These are phyloP conservation scores for Calophaca sinica DNA, from an alignment of 306 rosid species.

Conservation along the genomic window DNA sequence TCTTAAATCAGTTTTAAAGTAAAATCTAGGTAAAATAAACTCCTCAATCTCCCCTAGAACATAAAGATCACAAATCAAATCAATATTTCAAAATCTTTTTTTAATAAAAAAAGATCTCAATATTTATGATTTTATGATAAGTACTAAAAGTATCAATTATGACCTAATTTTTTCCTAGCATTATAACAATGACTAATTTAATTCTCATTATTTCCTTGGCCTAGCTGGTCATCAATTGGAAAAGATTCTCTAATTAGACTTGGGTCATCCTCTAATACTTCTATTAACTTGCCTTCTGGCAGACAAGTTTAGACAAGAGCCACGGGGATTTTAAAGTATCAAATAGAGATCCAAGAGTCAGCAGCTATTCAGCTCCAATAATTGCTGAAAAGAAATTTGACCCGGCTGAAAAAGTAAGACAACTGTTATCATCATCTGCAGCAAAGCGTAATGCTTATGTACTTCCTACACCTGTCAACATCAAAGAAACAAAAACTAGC, in stretches of 20 bases:
- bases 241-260: constrained; percentile 25
- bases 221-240: constrained; percentile 17
- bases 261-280: constrained; percentile 37
- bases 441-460: constrained; percentile 74
- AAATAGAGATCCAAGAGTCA: constrained; percentile 61
- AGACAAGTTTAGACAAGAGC: constrained; percentile 66
- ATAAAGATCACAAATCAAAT: constrained; percentile 8
- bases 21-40: constrained; percentile 1
- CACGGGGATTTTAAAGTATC: constrained; percentile 62
- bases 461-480: constrained; percentile 79
- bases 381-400: constrained; percentile 80
- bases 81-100: constrained; percentile 29
- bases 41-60: constrained; percentile 9
- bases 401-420: constrained; percentile 78
- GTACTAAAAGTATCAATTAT: constrained; percentile 6
- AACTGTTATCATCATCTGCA: constrained; percentile 54
- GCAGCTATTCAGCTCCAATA: constrained; percentile 91
- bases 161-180: constrained; percentile 26
- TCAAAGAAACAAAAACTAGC: constrained; percentile 60
- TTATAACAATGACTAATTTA: constrained; percentile 36
- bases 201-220: constrained; percentile 26
- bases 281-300: constrained; percentile 43
- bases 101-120: background rate
- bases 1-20: constrained; percentile 29
- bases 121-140: constrained; percentile 2